Evolutionary conservation across 805 yeast genomes (phyloP).

Genomic region (Lachancea mirantina): DNA sequence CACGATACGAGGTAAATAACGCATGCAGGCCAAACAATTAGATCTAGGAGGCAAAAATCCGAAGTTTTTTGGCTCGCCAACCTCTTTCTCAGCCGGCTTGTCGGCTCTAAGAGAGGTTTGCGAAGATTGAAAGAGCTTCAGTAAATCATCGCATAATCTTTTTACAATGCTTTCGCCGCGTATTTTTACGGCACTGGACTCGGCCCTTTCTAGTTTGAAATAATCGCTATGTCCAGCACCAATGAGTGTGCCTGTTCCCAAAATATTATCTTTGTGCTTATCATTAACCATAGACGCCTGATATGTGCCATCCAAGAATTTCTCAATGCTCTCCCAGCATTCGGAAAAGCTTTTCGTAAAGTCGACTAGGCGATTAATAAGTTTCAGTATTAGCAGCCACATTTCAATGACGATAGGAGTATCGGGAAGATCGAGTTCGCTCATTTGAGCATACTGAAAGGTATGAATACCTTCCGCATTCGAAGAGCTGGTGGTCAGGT

Average conservation of each 20-base stretch:
- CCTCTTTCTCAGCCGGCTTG: conserved; percentile 13
- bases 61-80: conserved; percentile 32
- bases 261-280: conserved; percentile 31
- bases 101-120: conserved; percentile 14
- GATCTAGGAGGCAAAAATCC: conserved; percentile 61
- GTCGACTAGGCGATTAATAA: conserved; percentile 36
- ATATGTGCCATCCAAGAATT: conserved; percentile 44
- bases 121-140: conserved; percentile 31
- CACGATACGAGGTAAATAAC: conserved; percentile 43
- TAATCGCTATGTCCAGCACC: conserved; percentile 33
- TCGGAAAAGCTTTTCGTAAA: conserved; percentile 37
- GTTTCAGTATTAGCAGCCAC: conserved; percentile 46
- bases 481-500: conserved; percentile 15
- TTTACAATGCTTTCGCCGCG: conserved; percentile 37
- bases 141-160: conserved; percentile 26
- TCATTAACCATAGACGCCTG: conserved; percentile 38
- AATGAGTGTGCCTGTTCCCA: conserved; percentile 21
- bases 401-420: conserved; percentile 49
- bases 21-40: conserved; percentile 53
- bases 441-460: conserved; percentile 1
- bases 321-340: conserved; percentile 50
- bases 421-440: conserved; percentile 30
- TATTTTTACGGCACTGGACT: conserved; percentile 35
- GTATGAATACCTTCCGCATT: conserved; percentile 5
- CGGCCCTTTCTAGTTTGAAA: conserved; percentile 37